Evolutionary conservation across 2,329 filamentous ascomycete genomes (phyloP).

Genomic region (Chaetomium sp.): DNA sequence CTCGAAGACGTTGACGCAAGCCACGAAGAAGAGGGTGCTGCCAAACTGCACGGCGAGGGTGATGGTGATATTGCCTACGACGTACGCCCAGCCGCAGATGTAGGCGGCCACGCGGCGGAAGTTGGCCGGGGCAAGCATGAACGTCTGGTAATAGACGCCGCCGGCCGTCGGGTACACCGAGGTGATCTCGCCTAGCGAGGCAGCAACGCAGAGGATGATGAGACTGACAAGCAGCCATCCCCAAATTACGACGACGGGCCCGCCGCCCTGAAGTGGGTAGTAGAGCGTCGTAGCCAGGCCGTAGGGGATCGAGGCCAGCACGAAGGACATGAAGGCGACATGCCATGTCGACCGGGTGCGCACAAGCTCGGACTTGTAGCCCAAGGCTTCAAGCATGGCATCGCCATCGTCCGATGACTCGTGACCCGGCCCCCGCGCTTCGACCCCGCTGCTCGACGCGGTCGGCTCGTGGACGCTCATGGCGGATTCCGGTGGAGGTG

Average conservation of each 20-base stretch:
- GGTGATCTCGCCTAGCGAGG: slow-evolving; percentile 67
- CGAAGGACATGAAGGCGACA: slow-evolving; percentile 71
- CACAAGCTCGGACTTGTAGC: slow-evolving; percentile 59
- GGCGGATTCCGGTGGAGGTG: background rate
- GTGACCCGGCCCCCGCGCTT: background rate
- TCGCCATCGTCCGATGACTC: slow-evolving; percentile 40
- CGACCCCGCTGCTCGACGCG: slow-evolving; percentile 1
- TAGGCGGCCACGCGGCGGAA: slow-evolving; percentile 61
- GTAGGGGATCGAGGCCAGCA: slow-evolving; percentile 68
- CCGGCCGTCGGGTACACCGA: slow-evolving; percentile 71
- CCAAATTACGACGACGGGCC: slow-evolving; percentile 65
- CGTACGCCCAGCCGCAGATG: slow-evolving; percentile 70
- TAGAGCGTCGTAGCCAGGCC: slow-evolving; percentile 63
- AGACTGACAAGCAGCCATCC: slow-evolving; percentile 57
- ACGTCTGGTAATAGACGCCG: slow-evolving; percentile 73
- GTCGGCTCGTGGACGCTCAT: slow-evolving; percentile 2
- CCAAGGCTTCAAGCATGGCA: slow-evolving; percentile 55
- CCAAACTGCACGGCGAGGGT: slow-evolving; percentile 79
- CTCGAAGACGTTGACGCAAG: slow-evolving; percentile 51
- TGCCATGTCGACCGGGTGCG: slow-evolving; percentile 61
- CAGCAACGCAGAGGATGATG: slow-evolving; percentile 65
- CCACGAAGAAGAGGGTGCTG: slow-evolving; percentile 58
- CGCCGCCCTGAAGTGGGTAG: slow-evolving; percentile 61
- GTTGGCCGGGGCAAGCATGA: slow-evolving; percentile 58
- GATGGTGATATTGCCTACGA: slow-evolving; percentile 75